These are phyloP conservation scores for Proteromonas lacertae DNA, from an alignment of 352 stramenopile genomes.

Conservation along the genomic window DNA sequence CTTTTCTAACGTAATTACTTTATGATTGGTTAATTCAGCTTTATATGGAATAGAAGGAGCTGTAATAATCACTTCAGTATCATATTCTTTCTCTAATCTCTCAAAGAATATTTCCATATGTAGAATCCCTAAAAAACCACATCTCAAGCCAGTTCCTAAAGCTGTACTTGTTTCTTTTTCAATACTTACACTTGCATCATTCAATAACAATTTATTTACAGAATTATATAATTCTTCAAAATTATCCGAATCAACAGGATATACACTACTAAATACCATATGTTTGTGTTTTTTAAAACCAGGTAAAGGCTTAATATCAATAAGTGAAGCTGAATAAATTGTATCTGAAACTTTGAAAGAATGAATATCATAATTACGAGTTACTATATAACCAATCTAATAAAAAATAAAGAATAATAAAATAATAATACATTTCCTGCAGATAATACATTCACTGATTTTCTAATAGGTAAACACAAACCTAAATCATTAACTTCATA, in stretches of 20 bases:
- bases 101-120: conserved; percentile 97
- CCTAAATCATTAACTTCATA: not conserved
- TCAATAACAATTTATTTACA: conserved; percentile 76
- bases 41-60: conserved; percentile 88
- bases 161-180: conserved; percentile 16
- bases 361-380: conserved; percentile 48
- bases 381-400: conserved; percentile 55
- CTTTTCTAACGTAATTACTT: conserved; percentile 20
- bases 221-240: conserved; percentile 79
- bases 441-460: conserved; percentile 5
- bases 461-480: conserved; percentile 8
- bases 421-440: conserved; percentile 4
- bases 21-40: conserved; percentile 29
- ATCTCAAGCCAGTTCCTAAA: conserved; percentile 71
- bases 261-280: conserved; percentile 93
- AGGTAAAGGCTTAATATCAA: not conserved
- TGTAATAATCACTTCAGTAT: conserved; percentile 80
- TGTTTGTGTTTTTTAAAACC: conserved; percentile 12
- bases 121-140: conserved; percentile 78
- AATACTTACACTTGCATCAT: conserved; percentile 64
- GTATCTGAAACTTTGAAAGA: conserved; percentile 40
- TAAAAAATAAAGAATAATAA: conserved; percentile 17
- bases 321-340: conserved; percentile 6
- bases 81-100: conserved; percentile 78
- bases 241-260: conserved; percentile 65